Conservation (phyloP, 225 moss, liverwort and hornwort species). For the Sphagnum contortum region DNA sequence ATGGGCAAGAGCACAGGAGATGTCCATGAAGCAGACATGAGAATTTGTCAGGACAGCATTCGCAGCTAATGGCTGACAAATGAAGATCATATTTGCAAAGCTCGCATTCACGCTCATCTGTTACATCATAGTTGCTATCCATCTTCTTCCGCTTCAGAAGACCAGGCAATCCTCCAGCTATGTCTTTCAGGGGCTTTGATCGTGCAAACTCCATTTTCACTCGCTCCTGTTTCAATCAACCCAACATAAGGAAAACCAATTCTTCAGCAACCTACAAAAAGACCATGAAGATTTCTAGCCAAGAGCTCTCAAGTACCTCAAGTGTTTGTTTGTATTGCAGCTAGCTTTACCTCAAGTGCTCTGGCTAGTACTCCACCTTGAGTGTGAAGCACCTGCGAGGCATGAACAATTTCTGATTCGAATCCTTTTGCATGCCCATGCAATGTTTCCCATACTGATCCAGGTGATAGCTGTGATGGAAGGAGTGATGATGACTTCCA, state of each 20-base stretch:
- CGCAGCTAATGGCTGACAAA: constrained; percentile 85
- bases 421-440: no score
- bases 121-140: constrained; percentile 57
- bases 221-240: constrained; percentile 32
- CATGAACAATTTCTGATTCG: constrained; percentile 20
- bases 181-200: constrained; percentile 31
- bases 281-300: no score
- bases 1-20: constrained; percentile 73
- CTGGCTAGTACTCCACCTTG: constrained; percentile 72
- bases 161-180: constrained; percentile 9
- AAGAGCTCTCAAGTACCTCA: no score
- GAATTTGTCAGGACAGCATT: constrained; percentile 80
- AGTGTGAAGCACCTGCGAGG: constrained; percentile 71
- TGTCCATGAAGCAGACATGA: constrained; percentile 74
- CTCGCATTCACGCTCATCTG: constrained; percentile 86
- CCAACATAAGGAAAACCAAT: no score
- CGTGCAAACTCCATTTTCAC: constrained; percentile 63
- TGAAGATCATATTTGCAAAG: constrained; percentile 91
- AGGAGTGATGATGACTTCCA: neutral
- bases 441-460: no score
- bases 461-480: no score
- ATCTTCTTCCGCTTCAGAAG: constrained; percentile 13
- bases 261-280: no score
- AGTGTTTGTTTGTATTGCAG: neutral
- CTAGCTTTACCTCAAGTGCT: constrained; percentile 62